Percentiles rank a stretch among this genome's conserved stretches.
Evolutionary conservation across 2,329 filamentous ascomycete genomes (phyloP).

Genomic region (Alternaria sp.): DNA sequence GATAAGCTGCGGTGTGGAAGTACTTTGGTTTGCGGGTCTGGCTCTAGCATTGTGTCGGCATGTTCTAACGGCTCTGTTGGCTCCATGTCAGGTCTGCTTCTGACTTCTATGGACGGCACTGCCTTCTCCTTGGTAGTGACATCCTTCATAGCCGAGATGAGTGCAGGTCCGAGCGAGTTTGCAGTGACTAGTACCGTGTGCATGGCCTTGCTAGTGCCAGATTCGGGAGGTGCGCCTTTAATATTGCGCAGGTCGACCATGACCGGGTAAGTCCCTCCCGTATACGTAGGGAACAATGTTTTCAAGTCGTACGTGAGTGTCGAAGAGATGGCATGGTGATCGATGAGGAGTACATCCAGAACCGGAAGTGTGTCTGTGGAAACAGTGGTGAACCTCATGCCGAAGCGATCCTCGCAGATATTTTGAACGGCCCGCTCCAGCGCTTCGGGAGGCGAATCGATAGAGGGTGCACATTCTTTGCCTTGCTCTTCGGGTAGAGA

Average conservation of each 20-base stretch:
- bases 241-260: slow-evolving; percentile 2
- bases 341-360: slow-evolving; percentile 6
- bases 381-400: slow-evolving; percentile 2
- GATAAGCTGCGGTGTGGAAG: background rate
- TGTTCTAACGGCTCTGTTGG: background rate
- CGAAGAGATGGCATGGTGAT: slow-evolving; percentile 2
- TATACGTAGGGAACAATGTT: background rate
- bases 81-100: background rate
- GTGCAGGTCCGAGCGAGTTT: background rate
- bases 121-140: background rate
- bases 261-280: background rate
- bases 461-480: background rate
- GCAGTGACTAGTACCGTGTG: slow-evolving; percentile 1
- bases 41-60: background rate
- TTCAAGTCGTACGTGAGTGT: background rate
- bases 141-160: slow-evolving; percentile 2
- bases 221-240: background rate
- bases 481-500: background rate
- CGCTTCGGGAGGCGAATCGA: background rate
- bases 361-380: background rate
- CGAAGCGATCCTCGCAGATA: slow-evolving; percentile 8
- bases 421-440: slow-evolving; percentile 7
- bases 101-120: background rate
- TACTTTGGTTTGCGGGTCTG: background rate
- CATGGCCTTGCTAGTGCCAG: background rate